Evolutionary conservation across 2,329 filamentous ascomycete genomes (phyloP), one percentile per base, ranked within the genome.

Genomic region (Penicillium sp.): DNA sequence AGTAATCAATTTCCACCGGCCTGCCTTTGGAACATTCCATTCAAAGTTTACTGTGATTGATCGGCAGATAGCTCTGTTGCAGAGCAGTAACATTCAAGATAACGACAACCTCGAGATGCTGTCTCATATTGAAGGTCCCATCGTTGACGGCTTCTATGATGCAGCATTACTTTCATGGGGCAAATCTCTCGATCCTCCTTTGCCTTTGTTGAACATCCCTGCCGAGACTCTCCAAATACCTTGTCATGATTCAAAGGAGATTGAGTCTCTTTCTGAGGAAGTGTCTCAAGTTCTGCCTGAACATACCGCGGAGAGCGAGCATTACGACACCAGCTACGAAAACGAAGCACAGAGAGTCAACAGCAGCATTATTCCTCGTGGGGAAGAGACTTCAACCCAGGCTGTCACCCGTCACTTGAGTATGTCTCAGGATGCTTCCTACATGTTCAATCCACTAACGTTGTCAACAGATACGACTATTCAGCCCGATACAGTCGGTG

Each of bases 31-130:
- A 0, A 92, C 88, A 0, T 86, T 90, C 35, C 88, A 91, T 61
- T 76, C 82, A 54, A 92, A 92, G 63, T 89, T 86, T 63, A 87
- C 88, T 76, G 74, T 91, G 1, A 81, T 91, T 1, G 88, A 92
- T 65, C 78, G 87, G 6, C 81, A 79, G 53, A 75, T 86, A n/a
- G 87, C 80, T 0, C 72, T 88, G 1, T 65, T 91, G 1, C 84
- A 87, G 69, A 90, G 86, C 71, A 89, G 89, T 66, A 92, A 91
- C 60, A 86, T 91, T 43, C 77, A 80, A 57, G 69, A 89, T 55
- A 91, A 89, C 46, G 84, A 88, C 58, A 92, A 92, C 56, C 52
- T 90, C 47, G 88, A 92, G 67, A 90, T 92, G 87, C 83, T 89
- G 79, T 76, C 81, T 2, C 86, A 88, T 47, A 65, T 89, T 0